A percentile compares a stretch with the other conserved stretches of the same genome.
Conservation (phyloP, 164 flowering plant species). For the Aristolochia contorta region DNA sequence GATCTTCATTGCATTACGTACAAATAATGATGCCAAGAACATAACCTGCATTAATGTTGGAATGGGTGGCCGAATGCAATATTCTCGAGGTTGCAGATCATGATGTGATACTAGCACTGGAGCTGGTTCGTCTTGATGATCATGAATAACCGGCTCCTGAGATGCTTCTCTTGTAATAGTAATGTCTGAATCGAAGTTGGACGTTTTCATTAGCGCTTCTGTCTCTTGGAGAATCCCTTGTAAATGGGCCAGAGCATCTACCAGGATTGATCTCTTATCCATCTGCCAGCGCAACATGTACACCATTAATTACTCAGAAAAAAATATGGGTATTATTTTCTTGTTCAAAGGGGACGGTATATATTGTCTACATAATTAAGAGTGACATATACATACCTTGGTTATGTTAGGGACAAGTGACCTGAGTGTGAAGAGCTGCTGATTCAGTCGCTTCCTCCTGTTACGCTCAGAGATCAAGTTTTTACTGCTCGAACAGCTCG, state of each 20-base stretch:
- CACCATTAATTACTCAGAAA: too few species aligned
- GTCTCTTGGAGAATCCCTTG: slow-evolving; percentile 3
- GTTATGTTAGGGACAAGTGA: slow-evolving; percentile 21
- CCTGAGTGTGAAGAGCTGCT: slow-evolving; percentile 15
- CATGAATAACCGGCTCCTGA: too few species aligned
- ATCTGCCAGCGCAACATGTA: slow-evolving; percentile 3
- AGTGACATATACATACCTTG: slow-evolving; percentile 14
- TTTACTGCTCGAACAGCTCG: slow-evolving; percentile 3
- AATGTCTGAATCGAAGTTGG: background rate
- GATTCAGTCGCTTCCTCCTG: slow-evolving; percentile 17
- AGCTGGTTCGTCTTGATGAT: background rate
- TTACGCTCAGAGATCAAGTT: slow-evolving; percentile 22
- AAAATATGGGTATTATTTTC: too few species aligned
- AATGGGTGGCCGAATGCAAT: background rate
- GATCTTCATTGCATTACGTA: too few species aligned
- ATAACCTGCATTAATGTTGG: background rate
- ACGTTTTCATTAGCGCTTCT: background rate
- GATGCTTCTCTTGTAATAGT: background rate
- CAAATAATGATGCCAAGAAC: too few species aligned
- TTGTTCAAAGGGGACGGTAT: too few species aligned
- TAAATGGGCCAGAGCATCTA: slow-evolving; percentile 10
- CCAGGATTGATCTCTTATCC: slow-evolving; percentile 12
- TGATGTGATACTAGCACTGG: too few species aligned
- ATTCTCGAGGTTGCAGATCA: background rate
- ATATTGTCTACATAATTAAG: too few species aligned